Base-by-base conservation (phyloP, 441 rosid genomes). In the California macrophylla region DNA sequence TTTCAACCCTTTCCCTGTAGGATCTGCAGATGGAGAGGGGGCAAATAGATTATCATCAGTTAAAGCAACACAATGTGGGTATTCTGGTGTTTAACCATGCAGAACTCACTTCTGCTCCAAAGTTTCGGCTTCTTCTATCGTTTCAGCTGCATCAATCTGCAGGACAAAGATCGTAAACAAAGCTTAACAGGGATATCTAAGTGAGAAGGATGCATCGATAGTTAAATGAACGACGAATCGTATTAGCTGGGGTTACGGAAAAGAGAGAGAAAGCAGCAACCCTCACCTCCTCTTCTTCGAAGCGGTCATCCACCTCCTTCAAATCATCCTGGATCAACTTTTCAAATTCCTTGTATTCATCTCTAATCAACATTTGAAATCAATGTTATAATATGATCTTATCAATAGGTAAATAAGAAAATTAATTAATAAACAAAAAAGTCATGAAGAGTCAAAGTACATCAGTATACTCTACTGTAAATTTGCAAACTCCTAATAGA, bases 91-190 rank as follows among this genome's bases (percentile, higher is more conserved):
- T 25, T 21, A 32, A 71, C 60, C 18, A 66, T 12, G 7, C 13
- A 4, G 6, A 58, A 74, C 86, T 83, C 64, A 94, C 98, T 82
- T 90, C 74, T 94, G 97, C 82, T 94, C 98, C 78, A 85, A 71
- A 45, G 88, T 76, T 81, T 94, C 98, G 47, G 88, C 90, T 72
- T 83, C 97, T 81, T 93, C 94, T 67, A 91, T 91, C 68, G 70
- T 84, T 80, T 90, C 98, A 66, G 98, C 98, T 28, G 98, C 98
- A 80, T 94, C 96, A 76, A 91, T 85, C 98, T 94, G 86, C 75
- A 72, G 34, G 38, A 42, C 69, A 29, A 13, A 50, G 67, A 42
- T 42, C 2, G 16, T 4, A 42, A 15, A 24, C 13, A 23, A 3
- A 21, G 15, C 23, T 58, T 58, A 58, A 23, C 23, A 18, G 23